Conservation (phyloP, 805 yeast genomes). For the Kazachstania martiniae region DNA sequence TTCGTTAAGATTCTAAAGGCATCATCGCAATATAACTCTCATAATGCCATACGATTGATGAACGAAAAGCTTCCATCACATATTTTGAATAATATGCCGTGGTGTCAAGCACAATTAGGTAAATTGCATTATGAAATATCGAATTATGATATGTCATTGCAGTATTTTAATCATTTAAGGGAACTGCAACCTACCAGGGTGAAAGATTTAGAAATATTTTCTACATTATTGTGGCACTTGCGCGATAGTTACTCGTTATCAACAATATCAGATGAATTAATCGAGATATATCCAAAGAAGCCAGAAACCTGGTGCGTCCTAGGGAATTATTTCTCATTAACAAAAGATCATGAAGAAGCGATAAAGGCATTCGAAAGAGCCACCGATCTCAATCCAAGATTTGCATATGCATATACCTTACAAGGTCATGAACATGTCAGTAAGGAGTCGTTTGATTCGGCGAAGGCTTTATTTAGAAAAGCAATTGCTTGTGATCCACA, state of each 20-base stretch:
- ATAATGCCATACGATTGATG: conserved; percentile 63
- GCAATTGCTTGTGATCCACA: conserved; percentile 69
- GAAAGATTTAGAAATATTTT: conserved; percentile 83
- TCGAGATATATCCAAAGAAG: conserved; percentile 49
- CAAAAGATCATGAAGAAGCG: conserved; percentile 81
- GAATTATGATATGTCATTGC: conserved; percentile 67
- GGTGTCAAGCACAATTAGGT: conserved; percentile 76
- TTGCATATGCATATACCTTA: conserved; percentile 82
- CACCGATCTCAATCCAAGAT: conserved; percentile 49
- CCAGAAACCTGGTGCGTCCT: conserved; percentile 88
- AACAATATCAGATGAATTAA: conserved; percentile 71
- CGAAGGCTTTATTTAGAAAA: conserved; percentile 68
- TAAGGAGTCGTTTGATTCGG: conserved; percentile 83
- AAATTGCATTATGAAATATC: conserved; percentile 78
- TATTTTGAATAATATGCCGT: conserved; percentile 59
- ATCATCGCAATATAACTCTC: conserved; percentile 52
- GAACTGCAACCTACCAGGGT: conserved; percentile 64
- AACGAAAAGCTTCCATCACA: conserved; percentile 42
- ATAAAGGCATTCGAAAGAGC: conserved; percentile 79
- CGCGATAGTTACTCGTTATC: conserved; percentile 71
- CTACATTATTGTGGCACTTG: conserved; percentile 88
- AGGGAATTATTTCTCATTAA: conserved; percentile 80
- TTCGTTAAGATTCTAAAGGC: conserved; percentile 14
- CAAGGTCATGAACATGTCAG: conserved; percentile 89
- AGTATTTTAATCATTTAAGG: conserved; percentile 52